Percentiles rank a stretch among this genome's conserved stretches.
Conservation (phyloP, 2,329 filamentous ascomycete genomes). For the Chaetomium sp. region DNA sequence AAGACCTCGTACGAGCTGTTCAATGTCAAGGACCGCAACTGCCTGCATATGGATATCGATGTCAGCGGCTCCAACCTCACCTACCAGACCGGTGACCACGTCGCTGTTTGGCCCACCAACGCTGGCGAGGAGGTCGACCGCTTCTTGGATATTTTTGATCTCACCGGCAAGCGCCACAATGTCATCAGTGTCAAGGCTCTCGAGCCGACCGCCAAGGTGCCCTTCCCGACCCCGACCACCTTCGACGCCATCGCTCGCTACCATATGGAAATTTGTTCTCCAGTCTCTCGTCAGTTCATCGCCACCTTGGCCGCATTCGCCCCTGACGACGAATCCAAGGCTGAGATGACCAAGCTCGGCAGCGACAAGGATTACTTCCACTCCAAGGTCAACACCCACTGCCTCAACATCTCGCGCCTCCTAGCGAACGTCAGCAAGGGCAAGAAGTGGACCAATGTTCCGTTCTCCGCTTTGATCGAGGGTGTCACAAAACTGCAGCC, state of each 20-base stretch:
- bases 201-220: slow-evolving; percentile 93
- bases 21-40: slow-evolving; percentile 83
- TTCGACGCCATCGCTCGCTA: slow-evolving; percentile 91
- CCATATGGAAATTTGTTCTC: slow-evolving; percentile 93
- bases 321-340: slow-evolving; percentile 75
- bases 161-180: slow-evolving; percentile 67
- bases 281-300: slow-evolving; percentile 93
- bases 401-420: slow-evolving; percentile 84
- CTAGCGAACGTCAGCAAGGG: slow-evolving; percentile 66
- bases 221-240: slow-evolving; percentile 93
- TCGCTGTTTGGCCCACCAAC: slow-evolving; percentile 96
- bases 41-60: slow-evolving; percentile 92
- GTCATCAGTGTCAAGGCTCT: slow-evolving; percentile 87
- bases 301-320: slow-evolving; percentile 83
- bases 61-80: slow-evolving; percentile 81
- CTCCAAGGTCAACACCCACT: slow-evolving; percentile 70
- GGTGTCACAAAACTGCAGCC: slow-evolving; percentile 91
- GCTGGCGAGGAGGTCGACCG: slow-evolving; percentile 86
- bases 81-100: slow-evolving; percentile 96
- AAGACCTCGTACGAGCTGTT: slow-evolving; percentile 88
- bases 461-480: slow-evolving; percentile 93
- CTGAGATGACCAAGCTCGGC: slow-evolving; percentile 82
- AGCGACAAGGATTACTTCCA: slow-evolving; percentile 95
- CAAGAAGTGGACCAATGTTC: slow-evolving; percentile 73
- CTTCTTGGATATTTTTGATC: slow-evolving; percentile 72